phyloP scores from a whole-genome alignment of 1,284 basidiomycete genomes.

The Ceratobasidium sp. region DNA sequence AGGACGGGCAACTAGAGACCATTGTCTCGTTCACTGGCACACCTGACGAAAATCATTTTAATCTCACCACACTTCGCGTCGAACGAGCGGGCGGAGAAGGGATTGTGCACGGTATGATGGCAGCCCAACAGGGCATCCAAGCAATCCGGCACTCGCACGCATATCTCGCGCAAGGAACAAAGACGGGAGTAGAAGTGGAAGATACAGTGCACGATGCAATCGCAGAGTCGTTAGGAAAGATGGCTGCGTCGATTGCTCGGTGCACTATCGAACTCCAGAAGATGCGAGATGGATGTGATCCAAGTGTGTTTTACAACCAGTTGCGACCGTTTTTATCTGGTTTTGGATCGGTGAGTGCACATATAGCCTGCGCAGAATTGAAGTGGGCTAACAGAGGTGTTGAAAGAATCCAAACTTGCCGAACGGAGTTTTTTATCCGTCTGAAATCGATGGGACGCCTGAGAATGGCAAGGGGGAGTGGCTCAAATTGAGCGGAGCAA shows the following conservation, averaged over 20 bases:
- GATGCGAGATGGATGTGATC: conserved; percentile 22
- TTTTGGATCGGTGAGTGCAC: conserved; percentile 24
- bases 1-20: conserved; percentile 1
- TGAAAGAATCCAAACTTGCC: not conserved
- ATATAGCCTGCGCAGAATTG: not conserved
- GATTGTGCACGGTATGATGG: conserved; percentile 22
- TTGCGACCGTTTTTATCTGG: conserved; percentile 18
- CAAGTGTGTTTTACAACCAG: conserved; percentile 17
- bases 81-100: conserved; percentile 21
- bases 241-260: not conserved
- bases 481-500: conserved; percentile 30
- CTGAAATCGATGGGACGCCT: not conserved
- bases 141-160: not conserved
- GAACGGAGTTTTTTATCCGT: conserved; percentile 22
- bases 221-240: not conserved
- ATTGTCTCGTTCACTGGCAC: conserved; percentile 31
- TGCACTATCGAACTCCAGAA: conserved; percentile 27
- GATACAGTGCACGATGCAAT: conserved; percentile 4
- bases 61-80: conserved; percentile 26
- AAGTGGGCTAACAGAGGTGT: not conserved
- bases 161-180: not conserved
- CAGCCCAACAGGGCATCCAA: conserved; percentile 6
- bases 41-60: conserved; percentile 25
- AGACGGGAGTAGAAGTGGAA: not conserved
- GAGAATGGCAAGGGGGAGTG: conserved; percentile 20